Base-by-base conservation (phyloP, 495 filamentous ascomycete species). In the Aspergillus mulundensis region DNA sequence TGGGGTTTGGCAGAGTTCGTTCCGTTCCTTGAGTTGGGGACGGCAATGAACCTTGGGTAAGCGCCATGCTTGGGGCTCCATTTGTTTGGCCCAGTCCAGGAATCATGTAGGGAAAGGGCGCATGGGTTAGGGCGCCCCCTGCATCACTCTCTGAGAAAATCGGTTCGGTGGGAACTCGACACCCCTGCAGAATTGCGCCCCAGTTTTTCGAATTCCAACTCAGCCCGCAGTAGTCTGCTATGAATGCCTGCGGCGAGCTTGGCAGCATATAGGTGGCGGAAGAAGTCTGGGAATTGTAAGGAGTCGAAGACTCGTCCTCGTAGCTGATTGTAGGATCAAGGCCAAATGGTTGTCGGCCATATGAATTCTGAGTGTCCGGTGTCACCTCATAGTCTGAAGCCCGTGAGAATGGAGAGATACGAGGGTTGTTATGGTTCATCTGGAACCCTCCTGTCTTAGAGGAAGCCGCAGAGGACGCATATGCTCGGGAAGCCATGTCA, bases 1-100 rank as follows among this genome's bases (percentile, higher is more conserved):
- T 66, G 46, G 73, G 71, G 28, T 61, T 73, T 14, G 75, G 77
- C 15, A 77, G 62, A 12, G 61, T 77, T 28, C 77, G 66, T 50
- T 72, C 69, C 44, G 59, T 40, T 2, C 62, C 66, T 38, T 67
- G 57, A 7, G 32, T 38, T 2, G 73, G 64, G 11, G 63, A 43
- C 1, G 66, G 59, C 10, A 69, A 50, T 7, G 66, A 58, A 41
- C 42, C 52, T 48, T 70, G 59, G 34, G 15, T 40, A 18, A 14
- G 19, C 19, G 12, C 32, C 8, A 61, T 54, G 7, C 66, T 56
- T 18, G 59, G 42, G 5, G 58, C 42, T 23, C 71, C 70, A 12
- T 39, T 50, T 25, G 66, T 54, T 21, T 60, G 49, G 19, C 49
- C 62, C 3, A 64, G 71, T 46, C 61, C 64, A 2, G 70, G 52